These are phyloP conservation scores for Stropharia rugosoannulata DNA, from an alignment of 768 basidiomycete genomes.

Conservation along the genomic window DNA sequence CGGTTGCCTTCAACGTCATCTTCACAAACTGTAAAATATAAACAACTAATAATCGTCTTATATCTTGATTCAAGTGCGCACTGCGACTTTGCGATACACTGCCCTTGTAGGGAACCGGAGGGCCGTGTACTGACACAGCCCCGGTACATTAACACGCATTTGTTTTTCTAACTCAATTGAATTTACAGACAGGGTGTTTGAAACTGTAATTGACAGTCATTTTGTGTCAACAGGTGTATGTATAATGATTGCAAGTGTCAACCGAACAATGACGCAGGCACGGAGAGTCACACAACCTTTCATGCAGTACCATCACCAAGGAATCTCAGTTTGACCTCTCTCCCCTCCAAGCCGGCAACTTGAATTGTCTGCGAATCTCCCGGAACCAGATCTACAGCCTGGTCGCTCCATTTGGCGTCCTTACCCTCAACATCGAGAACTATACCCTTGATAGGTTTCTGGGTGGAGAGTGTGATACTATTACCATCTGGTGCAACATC, in stretches of 20 bases:
- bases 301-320: constrained; percentile 71
- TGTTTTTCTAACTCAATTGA: too few species aligned
- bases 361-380: constrained; percentile 73
- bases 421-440: constrained; percentile 77
- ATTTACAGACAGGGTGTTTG: too few species aligned
- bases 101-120: too few species aligned
- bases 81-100: too few species aligned
- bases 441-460: constrained; percentile 84
- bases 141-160: too few species aligned
- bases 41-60: too few species aligned
- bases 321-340: constrained; percentile 63
- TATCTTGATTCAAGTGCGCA: too few species aligned
- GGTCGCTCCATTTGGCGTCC: constrained; percentile 81
- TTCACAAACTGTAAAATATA: too few species aligned
- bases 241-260: constrained; percentile 9
- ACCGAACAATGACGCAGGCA: constrained; percentile 6
- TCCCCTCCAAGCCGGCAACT: constrained; percentile 65
- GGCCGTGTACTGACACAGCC: too few species aligned
- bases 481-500: constrained; percentile 52
- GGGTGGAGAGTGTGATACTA: constrained; percentile 52
- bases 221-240: neutral
- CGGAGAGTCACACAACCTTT: neutral
- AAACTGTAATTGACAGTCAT: too few species aligned
- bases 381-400: constrained; percentile 88
- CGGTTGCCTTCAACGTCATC: neutral